Percentiles rank a stretch among this genome's conserved stretches.
These are phyloP conservation scores for Metschnikowia koreensis DNA, from an alignment of 805 yeast species.

Conservation along the genomic window DNA sequence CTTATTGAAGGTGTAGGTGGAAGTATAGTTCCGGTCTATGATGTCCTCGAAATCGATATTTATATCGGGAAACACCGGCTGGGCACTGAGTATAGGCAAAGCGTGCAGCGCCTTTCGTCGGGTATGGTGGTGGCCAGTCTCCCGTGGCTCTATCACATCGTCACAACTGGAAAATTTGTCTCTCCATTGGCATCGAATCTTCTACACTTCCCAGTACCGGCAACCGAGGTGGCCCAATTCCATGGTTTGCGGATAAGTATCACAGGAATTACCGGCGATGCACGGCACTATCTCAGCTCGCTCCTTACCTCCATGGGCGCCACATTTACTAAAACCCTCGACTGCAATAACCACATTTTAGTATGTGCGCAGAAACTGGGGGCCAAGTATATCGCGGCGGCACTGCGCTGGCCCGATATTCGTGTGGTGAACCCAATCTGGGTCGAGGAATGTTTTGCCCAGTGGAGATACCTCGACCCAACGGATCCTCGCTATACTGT, in stretches of 20 bases:
- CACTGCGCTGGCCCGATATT: constrained; percentile 54
- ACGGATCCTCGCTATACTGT: constrained; percentile 46
- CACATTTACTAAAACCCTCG: constrained; percentile 62
- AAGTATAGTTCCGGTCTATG: constrained; percentile 27
- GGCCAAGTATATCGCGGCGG: constrained; percentile 71
- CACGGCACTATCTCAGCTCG: constrained; percentile 66
- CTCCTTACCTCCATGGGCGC: constrained; percentile 74
- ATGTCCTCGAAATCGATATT: constrained; percentile 24
- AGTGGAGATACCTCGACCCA: constrained; percentile 56
- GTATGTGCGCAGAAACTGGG: constrained; percentile 69
- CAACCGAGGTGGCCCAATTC: constrained; percentile 52
- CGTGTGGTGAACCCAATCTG: constrained; percentile 76
- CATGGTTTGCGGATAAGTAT: constrained; percentile 57
- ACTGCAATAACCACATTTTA: constrained; percentile 66
- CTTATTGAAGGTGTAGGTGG: constrained; percentile 60
- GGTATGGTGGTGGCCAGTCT: constrained; percentile 57
- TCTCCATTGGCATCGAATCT: constrained; percentile 53
- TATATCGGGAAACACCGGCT: constrained; percentile 63
- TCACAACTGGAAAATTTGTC: constrained; percentile 53
- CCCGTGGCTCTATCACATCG: constrained; percentile 72
- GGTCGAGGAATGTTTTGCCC: constrained; percentile 75
- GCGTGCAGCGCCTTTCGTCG: constrained; percentile 40
- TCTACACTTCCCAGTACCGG: constrained; percentile 68
- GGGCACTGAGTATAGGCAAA: constrained; percentile 49
- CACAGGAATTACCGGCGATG: constrained; percentile 84